A percentile compares a stretch with the other conserved stretches of the same genome.
Evolutionary conservation across 768 basidiomycete species (phyloP).

Genomic region (Suillus luteus): DNA sequence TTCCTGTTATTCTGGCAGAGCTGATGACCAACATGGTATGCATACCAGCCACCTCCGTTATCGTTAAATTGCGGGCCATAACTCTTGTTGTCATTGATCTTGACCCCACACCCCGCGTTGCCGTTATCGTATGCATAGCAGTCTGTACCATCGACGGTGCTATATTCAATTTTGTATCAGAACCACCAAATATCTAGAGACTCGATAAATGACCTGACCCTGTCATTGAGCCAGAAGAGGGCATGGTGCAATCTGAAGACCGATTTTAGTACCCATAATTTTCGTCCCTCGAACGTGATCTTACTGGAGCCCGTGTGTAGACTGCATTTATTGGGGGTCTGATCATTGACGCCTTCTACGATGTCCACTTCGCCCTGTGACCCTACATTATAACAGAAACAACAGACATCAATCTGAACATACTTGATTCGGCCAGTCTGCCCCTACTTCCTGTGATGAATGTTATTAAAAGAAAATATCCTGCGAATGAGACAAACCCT

Average conservation of each 20-base stretch:
- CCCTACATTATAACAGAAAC: constrained; percentile 2
- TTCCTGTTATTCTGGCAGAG: not conserved
- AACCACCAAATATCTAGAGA: constrained; percentile 5
- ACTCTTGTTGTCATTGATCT: constrained; percentile 26
- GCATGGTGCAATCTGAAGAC: constrained; percentile 33
- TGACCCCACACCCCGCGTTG: constrained; percentile 38
- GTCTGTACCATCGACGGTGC: constrained; percentile 20
- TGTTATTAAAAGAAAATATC: not conserved
- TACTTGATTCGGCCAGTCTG: constrained; percentile 22
- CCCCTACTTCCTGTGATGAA: constrained; percentile 28
- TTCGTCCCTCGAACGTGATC: not conserved
- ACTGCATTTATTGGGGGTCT: constrained; percentile 31
- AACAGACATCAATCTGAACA: not conserved
- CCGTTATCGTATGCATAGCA: constrained; percentile 27
- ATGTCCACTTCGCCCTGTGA: constrained; percentile 35
- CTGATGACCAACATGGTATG: not conserved
- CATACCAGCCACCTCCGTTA: constrained; percentile 40
- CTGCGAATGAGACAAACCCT: constrained; percentile 25
- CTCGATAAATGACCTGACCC: constrained; percentile 26
- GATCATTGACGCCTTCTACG: constrained; percentile 35
- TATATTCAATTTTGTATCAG: constrained; percentile 12
- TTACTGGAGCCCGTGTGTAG: constrained; percentile 28
- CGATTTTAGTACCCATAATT: not conserved
- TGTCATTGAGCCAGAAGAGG: constrained; percentile 28
- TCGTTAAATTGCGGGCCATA: constrained; percentile 40